phyloP scores from a whole-genome alignment of 305 asterid genomes.

The Fraxinus nigra region DNA sequence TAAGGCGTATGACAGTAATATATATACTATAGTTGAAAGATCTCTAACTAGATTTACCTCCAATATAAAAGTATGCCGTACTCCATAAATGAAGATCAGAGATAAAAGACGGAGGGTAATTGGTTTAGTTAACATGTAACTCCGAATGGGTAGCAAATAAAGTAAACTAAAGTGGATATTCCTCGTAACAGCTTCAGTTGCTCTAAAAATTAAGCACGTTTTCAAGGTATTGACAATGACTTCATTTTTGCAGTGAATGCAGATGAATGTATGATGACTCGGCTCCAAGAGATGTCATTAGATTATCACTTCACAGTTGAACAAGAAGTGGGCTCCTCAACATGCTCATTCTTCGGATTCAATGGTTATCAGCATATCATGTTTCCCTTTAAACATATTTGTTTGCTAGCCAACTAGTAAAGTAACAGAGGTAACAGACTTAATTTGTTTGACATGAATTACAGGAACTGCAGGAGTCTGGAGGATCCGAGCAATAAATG shows the following conservation, averaged over 20 bases:
- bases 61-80: not conserved
- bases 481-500: conserved; percentile 65
- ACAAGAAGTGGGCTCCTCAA: conserved; percentile 92
- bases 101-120: not conserved
- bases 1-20: conserved; percentile 20
- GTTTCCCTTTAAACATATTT: conserved; percentile 14
- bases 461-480: conserved; percentile 87
- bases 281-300: conserved; percentile 81
- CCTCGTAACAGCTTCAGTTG: not conserved
- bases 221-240: conserved; percentile 16
- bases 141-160: not conserved
- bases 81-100: conserved; percentile 3
- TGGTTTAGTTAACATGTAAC: not conserved
- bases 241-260: conserved; percentile 61
- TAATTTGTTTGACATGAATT: conserved; percentile 30
- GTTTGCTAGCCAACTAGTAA: conserved; percentile 9
- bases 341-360: conserved; percentile 78
- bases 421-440: conserved; percentile 14
- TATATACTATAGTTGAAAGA: not conserved
- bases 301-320: conserved; percentile 80
- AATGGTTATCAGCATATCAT: conserved; percentile 46
- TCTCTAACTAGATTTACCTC: not conserved
- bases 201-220: not conserved
- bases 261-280: conserved; percentile 84
- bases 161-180: not conserved